Percentiles rank a stretch among this genome's conserved stretches.
Conservation (phyloP, 805 yeast genomes). For the Hanseniaspora osmophila region DNA sequence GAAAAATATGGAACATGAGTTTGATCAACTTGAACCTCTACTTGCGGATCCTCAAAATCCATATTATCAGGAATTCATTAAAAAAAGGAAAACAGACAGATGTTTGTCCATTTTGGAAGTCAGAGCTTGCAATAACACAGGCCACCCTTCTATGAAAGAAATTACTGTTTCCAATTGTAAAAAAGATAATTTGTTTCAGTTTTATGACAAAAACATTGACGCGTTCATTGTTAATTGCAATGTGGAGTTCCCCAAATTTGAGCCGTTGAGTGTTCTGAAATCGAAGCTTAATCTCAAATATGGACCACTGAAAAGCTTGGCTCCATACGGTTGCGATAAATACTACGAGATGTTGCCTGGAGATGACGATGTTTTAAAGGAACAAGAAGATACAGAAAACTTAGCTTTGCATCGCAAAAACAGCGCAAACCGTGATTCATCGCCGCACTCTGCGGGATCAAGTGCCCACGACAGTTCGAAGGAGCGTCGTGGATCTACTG, state of each 20-base stretch:
- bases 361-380: background rate
- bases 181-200: constrained; percentile 47
- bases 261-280: constrained; percentile 3
- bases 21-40: constrained; percentile 33
- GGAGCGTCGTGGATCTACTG: background rate
- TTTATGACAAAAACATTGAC: constrained; percentile 25
- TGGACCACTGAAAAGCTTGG: constrained; percentile 5
- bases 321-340: constrained; percentile 22
- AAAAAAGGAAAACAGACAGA: constrained; percentile 31
- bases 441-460: no score
- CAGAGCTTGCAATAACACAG: constrained; percentile 35
- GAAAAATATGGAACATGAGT: constrained; percentile 36
- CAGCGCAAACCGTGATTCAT: no score
- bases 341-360: constrained; percentile 6
- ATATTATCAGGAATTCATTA: constrained; percentile 20
- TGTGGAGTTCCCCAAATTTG: constrained; percentile 18
- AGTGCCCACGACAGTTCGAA: background rate
- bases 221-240: constrained; percentile 17
- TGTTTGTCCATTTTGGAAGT: constrained; percentile 48
- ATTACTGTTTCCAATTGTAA: constrained; percentile 36
- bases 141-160: constrained; percentile 43
- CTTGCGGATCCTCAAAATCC: constrained; percentile 21
- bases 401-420: background rate
- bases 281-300: constrained; percentile 1
- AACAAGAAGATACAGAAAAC: background rate